Percentiles rank a stretch among this genome's conserved stretches.
These are phyloP conservation scores for Andrographis paniculata DNA, from an alignment of 305 asterid species.

Conservation along the genomic window DNA sequence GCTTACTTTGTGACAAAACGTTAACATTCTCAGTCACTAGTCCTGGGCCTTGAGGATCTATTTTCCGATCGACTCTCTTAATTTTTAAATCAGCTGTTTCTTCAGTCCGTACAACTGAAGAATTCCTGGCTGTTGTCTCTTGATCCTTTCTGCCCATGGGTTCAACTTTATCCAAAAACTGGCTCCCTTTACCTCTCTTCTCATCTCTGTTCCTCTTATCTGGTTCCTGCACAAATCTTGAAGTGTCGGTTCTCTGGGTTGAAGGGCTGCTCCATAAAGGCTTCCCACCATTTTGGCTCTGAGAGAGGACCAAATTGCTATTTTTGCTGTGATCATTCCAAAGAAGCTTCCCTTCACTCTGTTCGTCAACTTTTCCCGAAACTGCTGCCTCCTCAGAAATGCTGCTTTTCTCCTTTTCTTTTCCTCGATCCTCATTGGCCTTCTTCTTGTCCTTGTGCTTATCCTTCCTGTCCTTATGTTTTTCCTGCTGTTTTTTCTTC, in stretches of 20 bases:
- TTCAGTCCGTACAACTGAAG: slow-evolving; percentile 25
- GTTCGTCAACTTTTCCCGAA: slow-evolving; percentile 31
- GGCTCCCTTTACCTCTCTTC: slow-evolving; percentile 33
- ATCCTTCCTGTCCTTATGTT: slow-evolving; percentile 46
- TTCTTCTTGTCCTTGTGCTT: slow-evolving; percentile 47
- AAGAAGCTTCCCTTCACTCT: slow-evolving; percentile 27
- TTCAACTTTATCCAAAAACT: slow-evolving; percentile 33
- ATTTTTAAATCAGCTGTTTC: slow-evolving; percentile 31
- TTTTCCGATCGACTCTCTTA: slow-evolving; percentile 29
- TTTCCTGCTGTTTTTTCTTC: slow-evolving; percentile 47
- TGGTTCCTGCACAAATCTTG: slow-evolving; percentile 49
- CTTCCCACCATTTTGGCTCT: slow-evolving; percentile 37
- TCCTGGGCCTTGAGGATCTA: slow-evolving; percentile 25
- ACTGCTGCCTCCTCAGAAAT: slow-evolving; percentile 49
- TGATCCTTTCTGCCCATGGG: slow-evolving; percentile 26
- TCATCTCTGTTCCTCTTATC: slow-evolving; percentile 51
- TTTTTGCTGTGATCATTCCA: slow-evolving; percentile 27
- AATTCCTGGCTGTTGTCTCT: slow-evolving; percentile 18
- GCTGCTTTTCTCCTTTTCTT: slow-evolving; percentile 61
- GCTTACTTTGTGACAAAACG: slow-evolving; percentile 24
- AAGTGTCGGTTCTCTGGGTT: slow-evolving; percentile 27
- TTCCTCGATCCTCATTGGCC: slow-evolving; percentile 36
- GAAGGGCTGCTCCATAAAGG: slow-evolving; percentile 23
- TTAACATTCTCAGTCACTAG: slow-evolving; percentile 23
- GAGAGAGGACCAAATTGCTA: slow-evolving; percentile 23